phyloP scores from a whole-genome alignment of 2,329 filamentous ascomycete genomes.

The Plectosphaerella cucumerina region DNA sequence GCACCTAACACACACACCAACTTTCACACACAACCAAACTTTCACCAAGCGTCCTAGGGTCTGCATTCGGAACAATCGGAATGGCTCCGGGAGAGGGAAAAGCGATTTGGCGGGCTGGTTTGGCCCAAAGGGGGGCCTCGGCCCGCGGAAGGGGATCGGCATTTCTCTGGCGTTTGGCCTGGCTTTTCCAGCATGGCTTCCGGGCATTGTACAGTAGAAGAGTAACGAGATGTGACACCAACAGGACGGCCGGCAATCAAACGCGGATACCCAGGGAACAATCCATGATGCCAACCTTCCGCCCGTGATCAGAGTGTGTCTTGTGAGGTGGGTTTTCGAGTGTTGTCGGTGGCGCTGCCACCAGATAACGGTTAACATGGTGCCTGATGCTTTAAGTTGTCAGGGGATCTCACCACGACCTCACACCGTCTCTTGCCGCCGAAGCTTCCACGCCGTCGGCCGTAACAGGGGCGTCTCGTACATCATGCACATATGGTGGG shows the following conservation, averaged over 20 bases:
- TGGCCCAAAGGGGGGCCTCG: not conserved
- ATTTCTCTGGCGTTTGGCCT: conserved; percentile 5
- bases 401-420: not conserved
- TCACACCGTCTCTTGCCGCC: not conserved
- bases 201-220: conserved; percentile 3
- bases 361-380: no score
- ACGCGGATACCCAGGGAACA: not conserved
- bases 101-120: conserved; percentile 1
- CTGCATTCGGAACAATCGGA: no score
- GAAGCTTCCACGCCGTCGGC: not conserved
- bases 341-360: no score
- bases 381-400: no score
- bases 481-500: conserved; percentile 10
- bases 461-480: conserved; percentile 1
- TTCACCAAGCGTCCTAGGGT: no score
- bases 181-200: conserved; percentile 2
- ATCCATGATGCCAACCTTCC: not conserved
- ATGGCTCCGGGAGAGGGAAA: not conserved
- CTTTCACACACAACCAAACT: no score
- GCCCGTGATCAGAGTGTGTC: no score
- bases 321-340: no score
- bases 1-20: no score
- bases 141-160: conserved; percentile 2
- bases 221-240: conserved; percentile 1
- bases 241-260: conserved; percentile 10